A percentile compares a stretch with the other conserved stretches of the same genome.
Evolutionary conservation across 768 basidiomycete species (phyloP).

Genomic region (Russula sp.): DNA sequence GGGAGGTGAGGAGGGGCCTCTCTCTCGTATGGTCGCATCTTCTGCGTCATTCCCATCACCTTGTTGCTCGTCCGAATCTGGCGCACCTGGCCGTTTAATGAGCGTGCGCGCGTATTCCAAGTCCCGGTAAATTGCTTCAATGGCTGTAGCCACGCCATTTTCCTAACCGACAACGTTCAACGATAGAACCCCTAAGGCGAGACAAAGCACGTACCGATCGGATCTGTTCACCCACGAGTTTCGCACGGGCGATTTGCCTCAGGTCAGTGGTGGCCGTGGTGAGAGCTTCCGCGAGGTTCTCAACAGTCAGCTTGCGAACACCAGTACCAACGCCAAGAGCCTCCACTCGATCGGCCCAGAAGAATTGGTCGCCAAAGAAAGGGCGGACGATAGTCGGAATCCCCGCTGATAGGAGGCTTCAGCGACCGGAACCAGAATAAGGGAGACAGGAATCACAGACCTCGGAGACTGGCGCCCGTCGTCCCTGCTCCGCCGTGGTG

Average conservation of each 20-base stretch:
- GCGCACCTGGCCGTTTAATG: conserved; percentile 51
- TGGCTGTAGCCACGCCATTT: conserved; percentile 88
- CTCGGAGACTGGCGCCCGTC: conserved; percentile 89
- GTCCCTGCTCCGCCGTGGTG: conserved; percentile 98
- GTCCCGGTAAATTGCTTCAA: conserved; percentile 95
- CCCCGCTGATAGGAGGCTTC: conserved; percentile 48
- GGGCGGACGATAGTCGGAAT: conserved; percentile 95
- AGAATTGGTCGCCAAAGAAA: conserved; percentile 97
- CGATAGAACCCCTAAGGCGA: neutral
- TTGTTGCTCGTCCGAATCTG: conserved; percentile 13
- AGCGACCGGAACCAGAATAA: conserved; percentile 4
- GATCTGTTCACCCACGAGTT: conserved; percentile 79
- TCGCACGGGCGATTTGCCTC: conserved; percentile 86
- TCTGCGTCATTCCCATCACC: conserved; percentile 32
- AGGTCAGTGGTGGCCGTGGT: conserved; percentile 75
- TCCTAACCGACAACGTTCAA: conserved; percentile 47
- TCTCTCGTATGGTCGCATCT: conserved; percentile 33
- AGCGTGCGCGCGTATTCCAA: conserved; percentile 89
- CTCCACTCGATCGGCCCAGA: conserved; percentile 98
- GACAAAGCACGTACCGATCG: conserved; percentile 49
- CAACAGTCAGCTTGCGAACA: conserved; percentile 81
- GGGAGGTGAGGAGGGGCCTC: conserved; percentile 20
- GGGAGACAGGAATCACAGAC: conserved; percentile 36
- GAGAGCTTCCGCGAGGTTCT: conserved; percentile 73
- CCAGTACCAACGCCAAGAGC: conserved; percentile 87